Percentiles rank a stretch among this genome's conserved stretches.
Conservation (phyloP, 2,329 filamentous ascomycete genomes). For the Penicillium expansum region DNA sequence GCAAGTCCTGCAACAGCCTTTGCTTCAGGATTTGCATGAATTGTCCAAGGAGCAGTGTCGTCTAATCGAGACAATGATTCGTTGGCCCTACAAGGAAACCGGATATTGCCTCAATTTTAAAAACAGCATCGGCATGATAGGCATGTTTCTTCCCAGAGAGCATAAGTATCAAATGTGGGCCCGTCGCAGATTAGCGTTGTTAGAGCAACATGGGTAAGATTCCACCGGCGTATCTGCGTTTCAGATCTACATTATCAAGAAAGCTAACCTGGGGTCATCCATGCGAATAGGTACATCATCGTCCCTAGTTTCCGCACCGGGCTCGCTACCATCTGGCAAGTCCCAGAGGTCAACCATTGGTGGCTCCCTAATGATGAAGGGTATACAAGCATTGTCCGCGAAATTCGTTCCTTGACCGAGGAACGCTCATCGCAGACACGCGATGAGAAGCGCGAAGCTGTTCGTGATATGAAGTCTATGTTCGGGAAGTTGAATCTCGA, state of each 20-base stretch:
- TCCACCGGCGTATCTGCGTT: not conserved
- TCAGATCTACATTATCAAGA: not conserved
- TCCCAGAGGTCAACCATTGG: conserved; percentile 71
- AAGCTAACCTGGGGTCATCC: not conserved
- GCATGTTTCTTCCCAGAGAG: conserved; percentile 77
- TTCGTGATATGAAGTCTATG: conserved; percentile 72
- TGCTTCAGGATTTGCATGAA: conserved; percentile 54
- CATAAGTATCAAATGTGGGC: conserved; percentile 72
- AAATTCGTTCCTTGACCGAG: conserved; percentile 75
- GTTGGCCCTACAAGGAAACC: conserved; percentile 66
- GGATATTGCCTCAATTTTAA: conserved; percentile 72
- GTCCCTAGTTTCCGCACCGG: conserved; percentile 69
- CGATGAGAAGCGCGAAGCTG: conserved; percentile 57
- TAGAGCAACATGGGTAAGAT: conserved; percentile 75
- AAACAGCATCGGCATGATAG: conserved; percentile 70
- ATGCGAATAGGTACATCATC: conserved; percentile 71
- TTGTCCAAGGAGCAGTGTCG: conserved; percentile 71
- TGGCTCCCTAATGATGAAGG: conserved; percentile 85
- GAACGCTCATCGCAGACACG: conserved; percentile 63
- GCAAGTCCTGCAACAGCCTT: conserved; percentile 52
- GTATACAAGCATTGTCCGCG: conserved; percentile 69
- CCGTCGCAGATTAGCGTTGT: conserved; percentile 70
- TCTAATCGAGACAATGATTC: conserved; percentile 74
- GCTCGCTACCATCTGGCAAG: conserved; percentile 73
- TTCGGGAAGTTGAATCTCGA: conserved; percentile 63